Evolutionary conservation across 2,329 filamentous ascomycete genomes (phyloP), one percentile per base, ranked within the genome.

Genomic region (Calonectria honghensis): DNA sequence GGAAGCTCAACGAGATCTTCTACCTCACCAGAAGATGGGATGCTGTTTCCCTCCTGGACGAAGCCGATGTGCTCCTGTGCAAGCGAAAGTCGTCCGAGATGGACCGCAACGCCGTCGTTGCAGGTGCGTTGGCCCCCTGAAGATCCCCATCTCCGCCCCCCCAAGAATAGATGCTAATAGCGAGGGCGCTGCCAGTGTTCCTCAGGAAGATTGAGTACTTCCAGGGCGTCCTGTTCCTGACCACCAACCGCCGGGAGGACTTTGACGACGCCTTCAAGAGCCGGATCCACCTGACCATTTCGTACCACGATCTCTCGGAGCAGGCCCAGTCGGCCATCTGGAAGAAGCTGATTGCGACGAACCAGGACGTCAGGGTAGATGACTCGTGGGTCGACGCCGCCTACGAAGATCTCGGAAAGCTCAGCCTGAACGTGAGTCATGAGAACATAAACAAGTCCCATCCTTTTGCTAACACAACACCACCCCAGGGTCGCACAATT

Each of bases 191-290:
- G 52, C 14, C 6, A 66, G 69, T 66, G 5, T 72, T 72, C 24
- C 59, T 72, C 5, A 24, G 63, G 6, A 66, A 66, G n/a, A 66
- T 72, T 29, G 69, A 72, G 50, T 72, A 72, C 61, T 64, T 66
- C 51, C 59, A 72, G 24, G 69, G 69, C 9, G 63, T 72, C 6
- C 20, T 72, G 18, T 72, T 72, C 61, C 20, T 72, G 51, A 72
- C 69, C 3, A 72, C 69, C 20, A 72, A 72, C 31, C 59, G 63
- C 29, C 31, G 50, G 16, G 35, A 66, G 24, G 69, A 72, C 61
- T 72, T 72, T 59, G 69, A 72, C 37, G 63, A 72, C 11, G 64
- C 70, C 18, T 63, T 68, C 64, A 73, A 63, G 52, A 68, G 54
- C 41, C 52, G 70, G 18, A 68, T 73, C 41, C 70, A 68, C 32